Evolutionary conservation across 1,139 yeast species (phyloP), one percentile per base, ranked within the genome.

Genomic region (Nakaseomyces sp.): DNA sequence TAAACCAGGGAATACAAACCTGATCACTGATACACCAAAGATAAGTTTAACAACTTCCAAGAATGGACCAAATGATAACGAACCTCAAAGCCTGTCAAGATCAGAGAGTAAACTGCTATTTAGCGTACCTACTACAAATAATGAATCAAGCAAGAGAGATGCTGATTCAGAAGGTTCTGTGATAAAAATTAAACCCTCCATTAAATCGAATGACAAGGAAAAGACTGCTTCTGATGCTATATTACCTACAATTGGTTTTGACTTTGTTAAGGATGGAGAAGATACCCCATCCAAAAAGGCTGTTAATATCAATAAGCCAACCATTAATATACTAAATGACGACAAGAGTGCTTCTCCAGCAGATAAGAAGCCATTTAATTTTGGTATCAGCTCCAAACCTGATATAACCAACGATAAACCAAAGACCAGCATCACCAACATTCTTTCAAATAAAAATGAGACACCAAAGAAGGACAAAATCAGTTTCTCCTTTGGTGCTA

Each of bases 241-340:
- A 8, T 33, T 48, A 18, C 64, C 64, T 6, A 57, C 63, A 4
- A 45, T 50, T 1, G 63, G 61, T 2, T 60, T 60, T 36, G 60
- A 58, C 45, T 60, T 60, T 35, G 41, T 57, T 10, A 54, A 51
- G 26, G 43, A 51, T n/a, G 44, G 42, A 22, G 55, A 50, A 9
- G 49, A 54, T 4, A 54, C 56, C 6, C 44, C 56, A 0, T 50
- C 51, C 41, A 46, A 45, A 25, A 36, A 32, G 18, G 12, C 24
- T 12, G 36, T 12, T 5, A 32, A 17, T 4, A 15, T 13, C 12
- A 29, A 29, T 29, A 29, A 29, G 18, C 7, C 36, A 9, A 13
- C 13, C 6, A 18, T 19, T 7, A 18, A n/a, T 5, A 32, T 18
- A 12, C 13, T 18, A 5, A 32, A 32, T 18, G 24, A 32, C 4